A percentile compares a stretch with the other conserved stretches of the same genome.
phyloP scores from a whole-genome alignment of 2,329 filamentous ascomycete species.

The Epichloe glyceriae region DNA sequence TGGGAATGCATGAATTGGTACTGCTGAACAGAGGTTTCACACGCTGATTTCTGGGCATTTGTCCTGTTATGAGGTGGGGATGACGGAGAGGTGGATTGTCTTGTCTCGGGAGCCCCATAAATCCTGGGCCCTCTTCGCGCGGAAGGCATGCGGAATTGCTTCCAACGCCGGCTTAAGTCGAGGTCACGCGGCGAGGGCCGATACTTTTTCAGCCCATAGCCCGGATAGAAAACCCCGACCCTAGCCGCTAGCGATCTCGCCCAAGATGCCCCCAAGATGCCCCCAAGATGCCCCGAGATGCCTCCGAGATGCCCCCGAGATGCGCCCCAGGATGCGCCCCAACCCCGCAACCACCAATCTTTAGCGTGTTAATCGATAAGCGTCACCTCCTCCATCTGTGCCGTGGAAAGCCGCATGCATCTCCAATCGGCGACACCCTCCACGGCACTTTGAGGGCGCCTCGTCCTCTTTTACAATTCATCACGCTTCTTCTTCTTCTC shows the following conservation, averaged over 20 bases:
- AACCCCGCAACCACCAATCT: conserved; percentile 4
- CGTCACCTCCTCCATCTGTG: not conserved
- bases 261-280: no score
- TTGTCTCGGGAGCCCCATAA: not conserved
- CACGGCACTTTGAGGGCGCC: not conserved
- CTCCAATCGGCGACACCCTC: conserved; percentile 1
- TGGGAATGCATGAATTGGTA: no score
- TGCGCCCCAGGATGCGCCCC: not conserved
- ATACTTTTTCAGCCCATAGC: no score
- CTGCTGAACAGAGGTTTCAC: no score
- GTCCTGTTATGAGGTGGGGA: no score
- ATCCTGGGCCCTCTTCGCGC: not conserved
- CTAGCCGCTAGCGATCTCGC: no score
- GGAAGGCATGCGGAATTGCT: conserved; percentile 8
- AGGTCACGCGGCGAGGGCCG: not conserved
- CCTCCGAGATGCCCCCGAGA: not conserved
- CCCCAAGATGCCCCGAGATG: not conserved
- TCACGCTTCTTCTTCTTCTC: not conserved
- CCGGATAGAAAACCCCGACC: no score
- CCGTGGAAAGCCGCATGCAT: conserved; percentile 10
- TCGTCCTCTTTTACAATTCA: not conserved
- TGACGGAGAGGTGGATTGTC: no score
- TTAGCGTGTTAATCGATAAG: conserved; percentile 10
- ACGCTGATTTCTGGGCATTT: no score
- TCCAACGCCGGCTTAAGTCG: conserved; percentile 2